Percentiles rank a stretch among this genome's conserved stretches.
phyloP scores from a whole-genome alignment of 441 rosid genomes.

The Biscutella auriculata region DNA sequence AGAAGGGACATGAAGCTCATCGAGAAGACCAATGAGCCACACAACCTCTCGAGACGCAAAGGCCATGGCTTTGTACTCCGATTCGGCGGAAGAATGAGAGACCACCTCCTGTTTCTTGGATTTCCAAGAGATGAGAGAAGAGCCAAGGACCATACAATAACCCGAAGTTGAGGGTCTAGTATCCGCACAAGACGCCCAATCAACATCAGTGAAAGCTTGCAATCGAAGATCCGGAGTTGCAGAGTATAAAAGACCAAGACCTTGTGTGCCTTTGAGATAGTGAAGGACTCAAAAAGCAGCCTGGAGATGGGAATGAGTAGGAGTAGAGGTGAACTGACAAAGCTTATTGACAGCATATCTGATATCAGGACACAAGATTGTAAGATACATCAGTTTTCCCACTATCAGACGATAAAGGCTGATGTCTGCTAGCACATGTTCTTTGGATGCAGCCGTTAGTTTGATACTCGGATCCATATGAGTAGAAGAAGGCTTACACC shows the following conservation, averaged over 20 bases:
- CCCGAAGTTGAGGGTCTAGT: background rate
- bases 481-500: background rate
- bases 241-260: background rate
- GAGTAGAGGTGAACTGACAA: too few species aligned
- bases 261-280: background rate
- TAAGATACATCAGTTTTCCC: background rate
- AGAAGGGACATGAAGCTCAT: too few species aligned
- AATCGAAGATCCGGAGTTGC: rapidly evolving
- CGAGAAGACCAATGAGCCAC: too few species aligned
- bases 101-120: background rate
- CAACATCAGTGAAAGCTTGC: too few species aligned
- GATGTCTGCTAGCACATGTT: too few species aligned
- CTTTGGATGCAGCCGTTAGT: too few species aligned
- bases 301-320: background rate
- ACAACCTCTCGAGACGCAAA: too few species aligned
- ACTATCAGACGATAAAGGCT: too few species aligned
- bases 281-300: background rate
- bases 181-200: background rate
- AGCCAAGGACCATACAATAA: background rate
- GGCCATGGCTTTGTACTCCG: background rate
- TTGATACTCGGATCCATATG: background rate
- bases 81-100: background rate
- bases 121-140: background rate
- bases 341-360: background rate
- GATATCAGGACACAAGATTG: background rate